Conservation (phyloP, 176 grass and related monocot genomes). For the Tillandsia leiboldiana region DNA sequence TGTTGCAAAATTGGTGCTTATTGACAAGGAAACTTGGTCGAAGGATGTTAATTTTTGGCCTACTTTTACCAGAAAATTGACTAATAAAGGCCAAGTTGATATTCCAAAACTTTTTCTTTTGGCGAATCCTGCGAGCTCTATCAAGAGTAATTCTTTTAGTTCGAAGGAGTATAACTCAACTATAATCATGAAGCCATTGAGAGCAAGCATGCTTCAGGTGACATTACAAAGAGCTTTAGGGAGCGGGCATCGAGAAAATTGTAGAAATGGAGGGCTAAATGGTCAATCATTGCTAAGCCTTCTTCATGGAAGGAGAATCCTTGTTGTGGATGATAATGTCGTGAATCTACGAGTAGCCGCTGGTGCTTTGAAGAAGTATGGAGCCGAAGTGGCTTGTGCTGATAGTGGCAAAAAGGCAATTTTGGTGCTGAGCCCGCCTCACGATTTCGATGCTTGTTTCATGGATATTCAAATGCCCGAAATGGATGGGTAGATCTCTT, state of each 20-base stretch:
- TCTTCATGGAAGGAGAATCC: slow-evolving; percentile 72
- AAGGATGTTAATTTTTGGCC: slow-evolving; percentile 43
- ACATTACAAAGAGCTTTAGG: slow-evolving; percentile 59
- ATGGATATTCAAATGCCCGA: slow-evolving; percentile 99
- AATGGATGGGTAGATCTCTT: slow-evolving; percentile 74
- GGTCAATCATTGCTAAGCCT: slow-evolving; percentile 54
- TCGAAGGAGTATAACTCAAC: slow-evolving; percentile 50
- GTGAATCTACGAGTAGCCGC: slow-evolving; percentile 95
- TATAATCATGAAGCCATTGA: slow-evolving; percentile 86
- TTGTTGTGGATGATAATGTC: slow-evolving; percentile 86
- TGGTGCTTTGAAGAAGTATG: slow-evolving; percentile 93
- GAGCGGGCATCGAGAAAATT: slow-evolving; percentile 35
- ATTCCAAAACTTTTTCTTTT: slow-evolving; percentile 73
- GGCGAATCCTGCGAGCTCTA: slow-evolving; percentile 45
- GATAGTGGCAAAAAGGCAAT: slow-evolving; percentile 73
- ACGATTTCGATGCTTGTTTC: slow-evolving; percentile 95
- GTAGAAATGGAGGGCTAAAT: slow-evolving; percentile 52
- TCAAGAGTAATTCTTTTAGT: slow-evolving; percentile 37
- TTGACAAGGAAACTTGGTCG: slow-evolving; percentile 78
- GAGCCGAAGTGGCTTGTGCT: slow-evolving; percentile 65
- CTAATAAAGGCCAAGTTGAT: slow-evolving; percentile 36
- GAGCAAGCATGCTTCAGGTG: slow-evolving; percentile 82
- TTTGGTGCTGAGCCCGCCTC: slow-evolving; percentile 59
- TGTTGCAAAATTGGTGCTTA: slow-evolving; percentile 56
- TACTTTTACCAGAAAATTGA: slow-evolving; percentile 46